A percentile compares a stretch with the other conserved stretches of the same genome.
Conservation (phyloP, 2,329 filamentous ascomycete genomes). For the Fusarium protoensiforme region DNA sequence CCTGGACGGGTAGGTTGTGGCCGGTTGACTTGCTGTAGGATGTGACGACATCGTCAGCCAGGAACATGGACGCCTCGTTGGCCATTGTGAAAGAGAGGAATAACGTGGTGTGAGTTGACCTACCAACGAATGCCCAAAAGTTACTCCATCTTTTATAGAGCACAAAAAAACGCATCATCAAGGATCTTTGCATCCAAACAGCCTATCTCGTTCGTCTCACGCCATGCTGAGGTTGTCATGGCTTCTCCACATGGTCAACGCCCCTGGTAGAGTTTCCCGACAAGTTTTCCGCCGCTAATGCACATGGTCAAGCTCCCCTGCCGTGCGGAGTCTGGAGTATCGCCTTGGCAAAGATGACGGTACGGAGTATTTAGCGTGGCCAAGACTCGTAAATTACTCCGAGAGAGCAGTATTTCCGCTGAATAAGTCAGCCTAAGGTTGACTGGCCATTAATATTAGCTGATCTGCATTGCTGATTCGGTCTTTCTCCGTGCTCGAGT, state of each 20-base stretch:
- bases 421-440: background rate
- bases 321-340: background rate
- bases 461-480: background rate
- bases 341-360: background rate
- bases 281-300: background rate
- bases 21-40: background rate
- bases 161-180: background rate
- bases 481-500: background rate
- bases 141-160: background rate
- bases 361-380: background rate
- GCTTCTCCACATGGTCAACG: background rate
- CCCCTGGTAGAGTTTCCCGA: background rate
- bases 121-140: background rate
- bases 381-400: background rate
- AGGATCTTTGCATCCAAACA: background rate
- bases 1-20: background rate
- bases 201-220: background rate
- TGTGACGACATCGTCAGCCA: background rate
- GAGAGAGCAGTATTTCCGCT: background rate
- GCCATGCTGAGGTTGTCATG: background rate
- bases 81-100: background rate
- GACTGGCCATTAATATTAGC: background rate
- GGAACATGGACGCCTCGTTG: constrained; percentile 5
- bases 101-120: background rate
- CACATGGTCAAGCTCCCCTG: background rate